Evolutionary conservation across 2,329 filamentous ascomycete species (phyloP).

Genomic region (Claviceps digitariae): DNA sequence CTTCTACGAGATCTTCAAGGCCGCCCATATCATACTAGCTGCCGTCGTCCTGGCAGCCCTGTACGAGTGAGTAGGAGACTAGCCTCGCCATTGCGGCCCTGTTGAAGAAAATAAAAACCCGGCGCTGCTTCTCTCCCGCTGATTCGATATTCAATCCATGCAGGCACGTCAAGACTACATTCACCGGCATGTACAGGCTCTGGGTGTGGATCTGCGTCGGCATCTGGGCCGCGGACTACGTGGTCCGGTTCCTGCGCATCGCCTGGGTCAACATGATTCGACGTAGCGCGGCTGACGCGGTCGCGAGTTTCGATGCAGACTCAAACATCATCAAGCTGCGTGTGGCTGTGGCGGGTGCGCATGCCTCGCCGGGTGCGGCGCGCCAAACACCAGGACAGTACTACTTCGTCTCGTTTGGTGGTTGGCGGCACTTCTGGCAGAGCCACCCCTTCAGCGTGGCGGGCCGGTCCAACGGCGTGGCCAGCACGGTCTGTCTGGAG

Average conservation of each 20-base stretch:
- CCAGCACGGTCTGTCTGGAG: neutral
- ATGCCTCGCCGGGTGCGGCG: constrained; percentile 4
- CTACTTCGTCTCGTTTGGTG: constrained; percentile 25
- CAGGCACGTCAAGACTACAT: constrained; percentile 9
- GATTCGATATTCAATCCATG: neutral
- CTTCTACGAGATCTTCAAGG: constrained; percentile 30
- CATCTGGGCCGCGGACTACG: constrained; percentile 31
- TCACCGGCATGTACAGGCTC: constrained; percentile 9
- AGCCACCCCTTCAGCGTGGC: constrained; percentile 29
- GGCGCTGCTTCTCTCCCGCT: neutral
- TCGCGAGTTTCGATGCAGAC: neutral
- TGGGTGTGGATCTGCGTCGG: constrained; percentile 25
- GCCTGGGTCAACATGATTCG: constrained; percentile 19
- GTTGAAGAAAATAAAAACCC: too few species aligned
- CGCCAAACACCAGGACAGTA: constrained; percentile 23
- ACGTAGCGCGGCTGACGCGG: neutral
- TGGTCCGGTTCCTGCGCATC: constrained; percentile 26
- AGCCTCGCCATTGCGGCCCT: neutral
- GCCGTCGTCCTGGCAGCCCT: constrained; percentile 30
- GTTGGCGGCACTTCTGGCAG: constrained; percentile 21
- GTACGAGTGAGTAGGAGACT: constrained; percentile 30
- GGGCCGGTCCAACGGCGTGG: constrained; percentile 4
- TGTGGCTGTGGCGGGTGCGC: too few species aligned
- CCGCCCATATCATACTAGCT: constrained; percentile 31
- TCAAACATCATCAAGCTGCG: neutral